Conservation (phyloP, 1,284 basidiomycete genomes). For the Cryptococcus sp. region DNA sequence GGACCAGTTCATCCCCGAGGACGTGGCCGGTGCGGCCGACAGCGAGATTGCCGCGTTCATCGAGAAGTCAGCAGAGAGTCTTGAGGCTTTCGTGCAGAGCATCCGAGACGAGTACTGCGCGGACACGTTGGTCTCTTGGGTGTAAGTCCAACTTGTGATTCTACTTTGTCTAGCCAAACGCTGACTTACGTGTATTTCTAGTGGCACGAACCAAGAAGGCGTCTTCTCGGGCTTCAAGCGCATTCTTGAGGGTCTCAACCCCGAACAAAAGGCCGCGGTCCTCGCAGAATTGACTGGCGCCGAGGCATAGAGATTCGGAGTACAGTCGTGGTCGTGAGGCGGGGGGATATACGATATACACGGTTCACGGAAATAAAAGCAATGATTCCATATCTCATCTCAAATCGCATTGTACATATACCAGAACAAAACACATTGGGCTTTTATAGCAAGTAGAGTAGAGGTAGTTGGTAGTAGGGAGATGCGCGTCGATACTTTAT, state of each 20-base stretch:
- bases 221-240: constrained; percentile 47
- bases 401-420: constrained; percentile 17
- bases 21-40: constrained; percentile 34
- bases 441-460: no score
- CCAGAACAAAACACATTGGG: constrained; percentile 1
- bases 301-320: neutral
- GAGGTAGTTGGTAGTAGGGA: no score
- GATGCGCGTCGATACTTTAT: no score
- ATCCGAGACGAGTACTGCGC: constrained; percentile 47
- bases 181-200: constrained; percentile 7
- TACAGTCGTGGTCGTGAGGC: neutral
- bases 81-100: constrained; percentile 42
- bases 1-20: constrained; percentile 42
- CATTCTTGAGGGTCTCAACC: constrained; percentile 63
- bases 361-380: neutral
- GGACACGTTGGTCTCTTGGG: constrained; percentile 45
- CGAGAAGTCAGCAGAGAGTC: constrained; percentile 42
- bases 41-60: constrained; percentile 50
- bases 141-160: constrained; percentile 28
- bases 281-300: constrained; percentile 50
- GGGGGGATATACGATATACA: neutral
- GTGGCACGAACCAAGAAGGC: constrained; percentile 45
- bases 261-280: constrained; percentile 68
- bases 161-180: neutral
- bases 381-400: neutral